A percentile compares a stretch with the other conserved stretches of the same genome.
Conservation (phyloP, 495 filamentous ascomycete genomes). For the Astrothelium macrocarpum region DNA sequence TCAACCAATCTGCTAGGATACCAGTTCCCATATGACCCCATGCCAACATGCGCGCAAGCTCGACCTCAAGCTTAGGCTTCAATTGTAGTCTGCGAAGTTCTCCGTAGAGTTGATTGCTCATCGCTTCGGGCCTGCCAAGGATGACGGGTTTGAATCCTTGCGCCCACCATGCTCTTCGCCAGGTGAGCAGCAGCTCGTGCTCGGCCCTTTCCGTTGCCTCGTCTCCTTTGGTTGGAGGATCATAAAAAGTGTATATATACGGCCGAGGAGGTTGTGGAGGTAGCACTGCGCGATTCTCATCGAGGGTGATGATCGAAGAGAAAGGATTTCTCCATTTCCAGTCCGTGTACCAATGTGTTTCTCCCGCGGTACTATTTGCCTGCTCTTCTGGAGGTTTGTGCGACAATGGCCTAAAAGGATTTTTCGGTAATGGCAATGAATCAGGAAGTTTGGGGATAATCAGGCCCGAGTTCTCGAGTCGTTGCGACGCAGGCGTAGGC, state of each 20-base stretch:
- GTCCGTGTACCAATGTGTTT: slow-evolving; percentile 75
- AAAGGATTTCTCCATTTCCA: slow-evolving; percentile 88
- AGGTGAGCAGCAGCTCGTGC: slow-evolving; percentile 68
- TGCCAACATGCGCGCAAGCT: slow-evolving; percentile 78
- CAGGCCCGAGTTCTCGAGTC: not conserved
- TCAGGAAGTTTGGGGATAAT: slow-evolving; percentile 35
- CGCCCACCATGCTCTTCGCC: slow-evolving; percentile 91
- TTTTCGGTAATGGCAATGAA: slow-evolving; percentile 20
- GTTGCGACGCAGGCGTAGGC: not conserved
- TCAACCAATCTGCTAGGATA: slow-evolving; percentile 64
- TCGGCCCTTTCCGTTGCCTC: slow-evolving; percentile 57
- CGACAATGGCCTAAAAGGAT: slow-evolving; percentile 54
- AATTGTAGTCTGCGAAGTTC: slow-evolving; percentile 50
- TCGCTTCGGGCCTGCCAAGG: slow-evolving; percentile 69
- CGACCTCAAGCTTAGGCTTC: slow-evolving; percentile 50
- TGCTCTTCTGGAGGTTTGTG: slow-evolving; percentile 61
- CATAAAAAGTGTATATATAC: slow-evolving; percentile 89
- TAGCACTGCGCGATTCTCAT: slow-evolving; percentile 78
- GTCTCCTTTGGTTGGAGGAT: slow-evolving; percentile 53
- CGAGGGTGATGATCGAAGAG: slow-evolving; percentile 72
- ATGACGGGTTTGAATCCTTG: slow-evolving; percentile 83
- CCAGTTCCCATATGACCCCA: slow-evolving; percentile 92
- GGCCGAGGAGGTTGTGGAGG: slow-evolving; percentile 65
- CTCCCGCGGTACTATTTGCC: slow-evolving; percentile 67
- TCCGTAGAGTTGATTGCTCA: slow-evolving; percentile 72